phyloP scores from a whole-genome alignment of 192 early-diverging fungal genomes.

The Coemansia reversa region DNA sequence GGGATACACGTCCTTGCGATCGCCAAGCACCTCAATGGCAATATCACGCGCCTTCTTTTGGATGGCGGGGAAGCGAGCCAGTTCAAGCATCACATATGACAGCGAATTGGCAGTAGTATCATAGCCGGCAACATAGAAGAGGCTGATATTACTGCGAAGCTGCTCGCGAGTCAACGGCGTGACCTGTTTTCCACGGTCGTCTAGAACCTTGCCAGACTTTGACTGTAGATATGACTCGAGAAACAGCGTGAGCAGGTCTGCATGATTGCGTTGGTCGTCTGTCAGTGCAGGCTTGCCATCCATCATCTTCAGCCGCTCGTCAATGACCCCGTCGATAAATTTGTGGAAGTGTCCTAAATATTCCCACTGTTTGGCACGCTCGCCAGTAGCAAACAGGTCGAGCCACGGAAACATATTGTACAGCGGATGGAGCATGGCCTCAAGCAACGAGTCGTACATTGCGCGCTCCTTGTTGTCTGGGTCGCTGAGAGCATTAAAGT shows the following conservation, averaged over 20 bases:
- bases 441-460: constrained; percentile 51
- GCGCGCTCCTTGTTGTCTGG: constrained; percentile 49
- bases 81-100: constrained; percentile 51
- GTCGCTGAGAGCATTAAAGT: constrained; percentile 55
- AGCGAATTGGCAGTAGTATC: constrained; percentile 62
- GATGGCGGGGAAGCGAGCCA: constrained; percentile 50
- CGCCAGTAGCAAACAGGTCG: constrained; percentile 46
- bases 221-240: constrained; percentile 54
- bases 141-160: constrained; percentile 52
- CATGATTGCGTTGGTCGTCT: constrained; percentile 50
- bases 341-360: constrained; percentile 38
- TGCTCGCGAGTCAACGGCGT: constrained; percentile 47
- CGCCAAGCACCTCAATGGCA: constrained; percentile 56
- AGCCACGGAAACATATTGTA: constrained; percentile 58
- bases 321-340: constrained; percentile 53
- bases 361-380: constrained; percentile 45
- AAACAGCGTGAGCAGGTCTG: constrained; percentile 58
- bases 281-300: constrained; percentile 39
- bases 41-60: constrained; percentile 60
- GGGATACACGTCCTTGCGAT: constrained; percentile 54
- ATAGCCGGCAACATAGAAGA: constrained; percentile 60
- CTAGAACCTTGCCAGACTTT: constrained; percentile 45
- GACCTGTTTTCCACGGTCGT: constrained; percentile 44
- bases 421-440: constrained; percentile 48
- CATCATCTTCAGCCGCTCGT: constrained; percentile 32